These are phyloP conservation scores for Cryphonectria japonica DNA, from an alignment of 2,329 filamentous ascomycete genomes.

Conservation along the genomic window DNA sequence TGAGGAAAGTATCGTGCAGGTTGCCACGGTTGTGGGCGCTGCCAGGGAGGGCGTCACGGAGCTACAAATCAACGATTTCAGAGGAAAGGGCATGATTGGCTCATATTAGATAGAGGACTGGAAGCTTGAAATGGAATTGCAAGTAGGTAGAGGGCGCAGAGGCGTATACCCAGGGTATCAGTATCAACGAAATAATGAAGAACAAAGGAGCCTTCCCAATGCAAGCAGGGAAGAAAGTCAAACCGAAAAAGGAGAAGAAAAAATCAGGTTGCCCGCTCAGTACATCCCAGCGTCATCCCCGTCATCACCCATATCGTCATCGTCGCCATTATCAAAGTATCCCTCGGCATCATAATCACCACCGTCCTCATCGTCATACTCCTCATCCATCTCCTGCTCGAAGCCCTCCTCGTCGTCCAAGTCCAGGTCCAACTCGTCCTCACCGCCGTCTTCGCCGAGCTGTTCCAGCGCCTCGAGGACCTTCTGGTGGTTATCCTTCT, in stretches of 20 bases:
- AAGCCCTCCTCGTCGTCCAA: constrained; percentile 55
- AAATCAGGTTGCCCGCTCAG: constrained; percentile 6
- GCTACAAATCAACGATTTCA: constrained; percentile 55
- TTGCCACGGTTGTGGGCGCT: constrained; percentile 62
- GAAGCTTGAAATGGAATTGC: constrained; percentile 3
- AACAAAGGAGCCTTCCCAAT: neutral
- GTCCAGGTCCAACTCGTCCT: constrained; percentile 41
- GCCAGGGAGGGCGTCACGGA: constrained; percentile 64
- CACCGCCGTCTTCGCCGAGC: constrained; percentile 43
- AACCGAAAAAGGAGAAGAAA: neutral
- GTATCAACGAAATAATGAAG: constrained; percentile 12
- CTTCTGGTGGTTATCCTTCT: constrained; percentile 38
- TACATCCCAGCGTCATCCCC: constrained; percentile 38
- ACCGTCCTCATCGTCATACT: constrained; percentile 61
- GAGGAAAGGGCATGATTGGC: constrained; percentile 36
- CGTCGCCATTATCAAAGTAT: constrained; percentile 63
- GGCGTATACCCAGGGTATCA: constrained; percentile 27
- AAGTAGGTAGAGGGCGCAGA: constrained; percentile 23
- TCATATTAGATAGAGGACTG: constrained; percentile 9
- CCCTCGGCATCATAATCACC: constrained; percentile 65
- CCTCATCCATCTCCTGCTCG: constrained; percentile 46
- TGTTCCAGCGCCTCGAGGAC: constrained; percentile 51
- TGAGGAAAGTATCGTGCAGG: constrained; percentile 65
- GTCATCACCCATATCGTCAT: constrained; percentile 55
- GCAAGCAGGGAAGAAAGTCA: neutral